Percentiles rank a stretch among this genome's conserved stretches.
Evolutionary conservation across 345 rosid genomes (phyloP).

Genomic region (Barbarea vulgaris): DNA sequence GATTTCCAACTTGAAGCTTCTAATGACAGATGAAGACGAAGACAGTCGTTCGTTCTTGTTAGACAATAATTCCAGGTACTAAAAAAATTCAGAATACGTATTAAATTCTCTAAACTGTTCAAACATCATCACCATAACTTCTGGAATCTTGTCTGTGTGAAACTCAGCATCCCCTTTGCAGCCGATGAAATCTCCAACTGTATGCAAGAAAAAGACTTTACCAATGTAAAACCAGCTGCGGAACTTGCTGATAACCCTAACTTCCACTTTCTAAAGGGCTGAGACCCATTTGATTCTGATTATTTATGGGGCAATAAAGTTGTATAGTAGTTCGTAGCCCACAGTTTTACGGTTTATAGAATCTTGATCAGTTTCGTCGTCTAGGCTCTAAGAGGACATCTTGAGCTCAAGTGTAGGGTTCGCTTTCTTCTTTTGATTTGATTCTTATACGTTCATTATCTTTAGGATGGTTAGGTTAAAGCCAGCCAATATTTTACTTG

Average conservation of each 20-base stretch:
- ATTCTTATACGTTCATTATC: background rate
- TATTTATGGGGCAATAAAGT: background rate
- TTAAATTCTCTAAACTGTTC: background rate
- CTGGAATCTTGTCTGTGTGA: constrained; percentile 6
- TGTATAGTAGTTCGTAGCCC: constrained; percentile 36
- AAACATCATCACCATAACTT: constrained; percentile 17
- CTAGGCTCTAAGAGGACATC: constrained; percentile 15
- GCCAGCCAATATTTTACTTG: constrained; percentile 12
- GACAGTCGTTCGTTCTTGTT: constrained; percentile 65
- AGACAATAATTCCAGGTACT: constrained; percentile 80
- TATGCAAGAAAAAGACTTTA: constrained; percentile 62
- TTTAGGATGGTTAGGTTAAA: constrained; percentile 9
- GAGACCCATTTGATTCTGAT: constrained; percentile 37
- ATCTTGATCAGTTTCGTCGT: constrained; percentile 18
- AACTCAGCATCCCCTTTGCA: constrained; percentile 79
- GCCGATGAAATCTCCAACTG: constrained; percentile 66
- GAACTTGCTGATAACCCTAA: constrained; percentile 71
- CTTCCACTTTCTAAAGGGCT: constrained; percentile 76
- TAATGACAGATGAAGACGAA: constrained; percentile 74
- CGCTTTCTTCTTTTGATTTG: background rate
- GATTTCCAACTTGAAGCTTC: constrained; percentile 72
- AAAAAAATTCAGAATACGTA: background rate
- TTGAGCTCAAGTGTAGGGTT: background rate
- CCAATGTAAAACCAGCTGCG: constrained; percentile 60
- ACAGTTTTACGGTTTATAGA: constrained; percentile 25